phyloP scores from a whole-genome alignment of 164 flowering plant species.

The Umbellularia californica region DNA sequence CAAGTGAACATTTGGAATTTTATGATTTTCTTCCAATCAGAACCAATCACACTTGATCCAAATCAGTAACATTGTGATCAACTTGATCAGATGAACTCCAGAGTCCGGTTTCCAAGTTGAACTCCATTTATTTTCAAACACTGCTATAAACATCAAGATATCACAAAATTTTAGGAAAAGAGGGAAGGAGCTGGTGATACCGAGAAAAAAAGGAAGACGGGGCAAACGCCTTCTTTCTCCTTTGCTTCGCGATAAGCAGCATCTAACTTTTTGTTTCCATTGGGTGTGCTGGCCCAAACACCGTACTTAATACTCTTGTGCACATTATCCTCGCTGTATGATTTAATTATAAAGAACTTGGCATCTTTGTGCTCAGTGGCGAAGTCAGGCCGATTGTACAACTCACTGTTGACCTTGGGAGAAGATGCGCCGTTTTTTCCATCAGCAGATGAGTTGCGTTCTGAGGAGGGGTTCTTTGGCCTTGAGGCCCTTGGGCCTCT shows the following conservation, averaged over 20 bases:
- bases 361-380: constrained; percentile 64
- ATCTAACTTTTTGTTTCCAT: constrained; percentile 84
- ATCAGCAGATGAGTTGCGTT: constrained; percentile 35
- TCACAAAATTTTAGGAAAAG: neutral
- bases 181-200: constrained; percentile 30
- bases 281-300: constrained; percentile 94
- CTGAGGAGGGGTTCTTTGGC: constrained; percentile 53
- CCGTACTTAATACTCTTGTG: constrained; percentile 92
- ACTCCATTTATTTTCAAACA: neutral
- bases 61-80: neutral
- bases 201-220: constrained; percentile 83
- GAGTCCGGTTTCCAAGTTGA: neutral
- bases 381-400: constrained; percentile 61
- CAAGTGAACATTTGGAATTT: no score
- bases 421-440: constrained; percentile 29
- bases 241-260: constrained; percentile 73
- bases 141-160: neutral
- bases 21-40: no score
- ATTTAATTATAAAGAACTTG: constrained; percentile 82
- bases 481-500: constrained; percentile 88
- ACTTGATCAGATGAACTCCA: neutral
- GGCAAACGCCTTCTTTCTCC: constrained; percentile 58
- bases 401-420: constrained; percentile 27
- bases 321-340: constrained; percentile 91
- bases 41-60: no score